These are phyloP conservation scores for Helicostylum pulchrum DNA, from an alignment of 192 early-diverging fungal species.

Conservation along the genomic window DNA sequence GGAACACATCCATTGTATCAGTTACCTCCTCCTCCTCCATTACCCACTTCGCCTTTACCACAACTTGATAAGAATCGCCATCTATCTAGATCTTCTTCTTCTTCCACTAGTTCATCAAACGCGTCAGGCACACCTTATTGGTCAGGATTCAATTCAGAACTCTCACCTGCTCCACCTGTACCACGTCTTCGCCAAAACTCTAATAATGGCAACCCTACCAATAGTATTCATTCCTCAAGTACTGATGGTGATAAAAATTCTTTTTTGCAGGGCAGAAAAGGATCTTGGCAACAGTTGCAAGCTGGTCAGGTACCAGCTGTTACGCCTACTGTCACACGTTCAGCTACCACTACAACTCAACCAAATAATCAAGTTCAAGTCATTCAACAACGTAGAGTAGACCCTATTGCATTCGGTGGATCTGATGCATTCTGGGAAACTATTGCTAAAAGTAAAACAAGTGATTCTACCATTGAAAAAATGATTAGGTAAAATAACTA, in stretches of 20 bases:
- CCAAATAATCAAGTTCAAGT: slow-evolving; percentile 1
- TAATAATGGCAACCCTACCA: not conserved
- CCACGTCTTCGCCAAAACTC: slow-evolving; percentile 8
- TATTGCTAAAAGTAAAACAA: slow-evolving; percentile 30
- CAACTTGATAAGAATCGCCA: not conserved
- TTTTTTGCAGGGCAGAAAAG: slow-evolving; percentile 10
- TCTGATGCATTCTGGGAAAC: slow-evolving; percentile 37
- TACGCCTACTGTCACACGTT: not conserved
- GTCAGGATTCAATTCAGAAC: slow-evolving; percentile 2
- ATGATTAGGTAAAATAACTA: slow-evolving; percentile 36
- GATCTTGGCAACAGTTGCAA: slow-evolving; percentile 5
- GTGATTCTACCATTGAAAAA: slow-evolving; percentile 31
- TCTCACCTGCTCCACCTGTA: slow-evolving; percentile 11
- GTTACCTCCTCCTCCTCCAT: slow-evolving; percentile 3
- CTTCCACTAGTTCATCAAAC: not conserved
- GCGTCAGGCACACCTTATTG: slow-evolving; percentile 5
- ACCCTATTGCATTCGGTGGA: slow-evolving; percentile 32
- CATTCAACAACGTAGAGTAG: slow-evolving; percentile 26
- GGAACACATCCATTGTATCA: not conserved
- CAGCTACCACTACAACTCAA: not conserved
- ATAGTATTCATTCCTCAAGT: not conserved
- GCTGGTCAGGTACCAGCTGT: not conserved
- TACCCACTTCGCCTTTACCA: not conserved
- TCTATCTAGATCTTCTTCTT: slow-evolving; percentile 12
- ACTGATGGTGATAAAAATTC: slow-evolving; percentile 1